These are phyloP conservation scores for Solanum rostratum DNA, from an alignment of 257 asterid species.

Conservation along the genomic window DNA sequence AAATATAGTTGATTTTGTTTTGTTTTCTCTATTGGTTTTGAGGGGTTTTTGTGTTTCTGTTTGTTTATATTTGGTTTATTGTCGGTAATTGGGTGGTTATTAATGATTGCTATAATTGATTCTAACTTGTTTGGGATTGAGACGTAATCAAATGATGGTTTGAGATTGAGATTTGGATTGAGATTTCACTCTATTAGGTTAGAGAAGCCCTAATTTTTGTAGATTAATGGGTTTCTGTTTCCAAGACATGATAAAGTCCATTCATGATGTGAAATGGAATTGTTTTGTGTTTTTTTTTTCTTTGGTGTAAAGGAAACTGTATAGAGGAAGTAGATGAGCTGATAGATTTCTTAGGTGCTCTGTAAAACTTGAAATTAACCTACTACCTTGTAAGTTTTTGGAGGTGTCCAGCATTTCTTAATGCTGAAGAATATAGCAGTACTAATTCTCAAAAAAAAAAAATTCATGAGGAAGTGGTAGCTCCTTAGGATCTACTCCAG, in stretches of 20 bases:
- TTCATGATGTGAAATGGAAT: too few species aligned
- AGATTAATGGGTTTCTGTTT: neutral
- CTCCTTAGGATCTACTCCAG: neutral
- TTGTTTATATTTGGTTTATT: neutral
- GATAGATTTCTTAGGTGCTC: too few species aligned
- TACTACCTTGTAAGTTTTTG: too few species aligned
- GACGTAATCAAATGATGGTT: neutral
- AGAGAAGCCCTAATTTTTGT: constrained; percentile 28
- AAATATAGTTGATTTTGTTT: neutral
- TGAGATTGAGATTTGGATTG: neutral
- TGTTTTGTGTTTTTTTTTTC: too few species aligned
- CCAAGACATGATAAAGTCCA: neutral
- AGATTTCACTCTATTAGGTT: neutral
- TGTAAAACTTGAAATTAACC: too few species aligned
- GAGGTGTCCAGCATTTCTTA: too few species aligned
- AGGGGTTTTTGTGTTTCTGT: neutral
- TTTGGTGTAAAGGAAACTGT: too few species aligned
- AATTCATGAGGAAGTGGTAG: neutral
- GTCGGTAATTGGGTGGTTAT: neutral
- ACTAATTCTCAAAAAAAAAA: too few species aligned
- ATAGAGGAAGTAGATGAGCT: too few species aligned
- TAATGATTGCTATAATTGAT: neutral
- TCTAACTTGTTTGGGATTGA: neutral
- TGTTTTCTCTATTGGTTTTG: neutral
- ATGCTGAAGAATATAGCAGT: too few species aligned